phyloP scores from a whole-genome alignment of 1,284 basidiomycete genomes.

The Malassezia sympodialis region DNA sequence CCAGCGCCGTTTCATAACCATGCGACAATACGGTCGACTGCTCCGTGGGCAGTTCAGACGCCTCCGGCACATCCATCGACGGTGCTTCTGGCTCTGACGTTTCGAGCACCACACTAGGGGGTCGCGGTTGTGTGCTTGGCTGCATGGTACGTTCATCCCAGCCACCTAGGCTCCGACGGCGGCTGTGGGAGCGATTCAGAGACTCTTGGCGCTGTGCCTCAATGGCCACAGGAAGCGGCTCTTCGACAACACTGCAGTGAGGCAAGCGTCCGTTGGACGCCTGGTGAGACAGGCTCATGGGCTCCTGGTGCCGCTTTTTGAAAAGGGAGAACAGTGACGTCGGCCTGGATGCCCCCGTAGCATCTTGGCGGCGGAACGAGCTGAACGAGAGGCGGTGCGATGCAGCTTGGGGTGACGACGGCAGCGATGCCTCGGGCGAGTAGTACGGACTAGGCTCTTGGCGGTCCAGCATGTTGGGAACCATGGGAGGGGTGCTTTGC shows the following conservation, averaged over 20 bases:
- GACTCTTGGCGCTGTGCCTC: conserved; percentile 5
- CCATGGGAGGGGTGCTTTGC: background rate
- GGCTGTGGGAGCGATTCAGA: conserved; percentile 3
- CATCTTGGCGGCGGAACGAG: background rate
- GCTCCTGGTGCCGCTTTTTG: background rate
- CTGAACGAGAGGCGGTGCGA: background rate
- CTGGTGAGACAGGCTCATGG: background rate
- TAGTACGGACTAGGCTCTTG: conserved; percentile 12
- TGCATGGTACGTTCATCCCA: background rate
- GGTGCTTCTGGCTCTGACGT: background rate
- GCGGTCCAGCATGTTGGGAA: background rate
- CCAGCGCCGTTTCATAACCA: background rate
- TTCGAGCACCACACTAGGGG: background rate
- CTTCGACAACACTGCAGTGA: conserved; percentile 1
- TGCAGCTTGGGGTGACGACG: background rate
- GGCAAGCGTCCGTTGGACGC: conserved; percentile 3
- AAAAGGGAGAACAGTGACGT: background rate
- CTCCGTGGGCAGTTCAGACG: background rate
- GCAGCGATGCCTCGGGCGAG: background rate
- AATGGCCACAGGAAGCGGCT: conserved; percentile 6
- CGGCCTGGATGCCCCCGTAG: background rate
- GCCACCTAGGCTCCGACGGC: conserved; percentile 9
- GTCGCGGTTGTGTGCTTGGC: background rate
- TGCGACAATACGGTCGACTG: background rate
- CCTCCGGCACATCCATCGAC: background rate